Percentiles rank a stretch among this genome's conserved stretches.
Evolutionary conservation across 2,329 filamentous ascomycete species (phyloP).

Genomic region (Neonectria punicea): DNA sequence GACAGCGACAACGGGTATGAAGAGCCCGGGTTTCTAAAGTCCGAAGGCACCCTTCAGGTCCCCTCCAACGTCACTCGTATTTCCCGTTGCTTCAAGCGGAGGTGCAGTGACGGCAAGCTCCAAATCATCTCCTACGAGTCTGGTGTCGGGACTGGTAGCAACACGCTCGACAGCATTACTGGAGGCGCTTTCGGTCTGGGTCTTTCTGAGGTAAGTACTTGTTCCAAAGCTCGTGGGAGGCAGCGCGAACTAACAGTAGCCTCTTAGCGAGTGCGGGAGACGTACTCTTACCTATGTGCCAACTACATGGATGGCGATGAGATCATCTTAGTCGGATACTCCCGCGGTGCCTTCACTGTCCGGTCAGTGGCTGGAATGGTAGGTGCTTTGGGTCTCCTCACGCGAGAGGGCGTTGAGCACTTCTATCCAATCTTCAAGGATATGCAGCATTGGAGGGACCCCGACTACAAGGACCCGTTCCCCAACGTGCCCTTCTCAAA

Average conservation of each 20-base stretch:
- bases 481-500: constrained; percentile 58
- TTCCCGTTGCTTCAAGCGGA: constrained; percentile 64
- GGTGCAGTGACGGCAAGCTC: constrained; percentile 60
- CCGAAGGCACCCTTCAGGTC: constrained; percentile 56
- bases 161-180: constrained; percentile 59
- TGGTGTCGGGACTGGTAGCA: constrained; percentile 66
- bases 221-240: too few species aligned
- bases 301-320: constrained; percentile 70
- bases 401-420: constrained; percentile 62
- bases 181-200: constrained; percentile 67
- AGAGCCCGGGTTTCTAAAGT: constrained; percentile 51
- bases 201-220: constrained; percentile 59
- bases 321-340: constrained; percentile 67
- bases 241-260: constrained; percentile 14
- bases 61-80: constrained; percentile 72
- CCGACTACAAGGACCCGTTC: constrained; percentile 58
- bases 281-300: constrained; percentile 70
- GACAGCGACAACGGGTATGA: constrained; percentile 61
- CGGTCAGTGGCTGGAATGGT: constrained; percentile 67
- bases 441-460: constrained; percentile 63
- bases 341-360: constrained; percentile 67
- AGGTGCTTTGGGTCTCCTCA: constrained; percentile 61
- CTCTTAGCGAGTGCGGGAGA: constrained; percentile 64
- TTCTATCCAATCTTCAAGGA: constrained; percentile 68
- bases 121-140: constrained; percentile 72